Evolutionary conservation across 306 rosid species (phyloP), one percentile per base, ranked within the genome.

Genomic region (Inga laurina): DNA sequence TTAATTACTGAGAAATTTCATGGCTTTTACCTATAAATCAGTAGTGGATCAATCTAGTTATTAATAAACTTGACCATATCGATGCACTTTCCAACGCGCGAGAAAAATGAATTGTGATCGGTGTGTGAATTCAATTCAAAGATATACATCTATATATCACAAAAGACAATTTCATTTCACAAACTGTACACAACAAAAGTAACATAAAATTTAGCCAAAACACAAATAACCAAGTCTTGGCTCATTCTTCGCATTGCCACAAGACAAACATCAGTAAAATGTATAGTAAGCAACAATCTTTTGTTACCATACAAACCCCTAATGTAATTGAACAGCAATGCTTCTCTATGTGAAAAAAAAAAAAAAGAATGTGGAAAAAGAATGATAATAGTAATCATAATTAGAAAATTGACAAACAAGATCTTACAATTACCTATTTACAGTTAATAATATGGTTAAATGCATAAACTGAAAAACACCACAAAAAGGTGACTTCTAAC

Each of bases 351-450:
- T 59, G 72, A 72, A 82, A 84, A 84, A 27, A 27, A 84, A 83
- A 85, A 27, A 27, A 84, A 83, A 85, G 32, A n/a, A 43, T 88
- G 85, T 61, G 41, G 46, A 72, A 80, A 82, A 72, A 74, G 51
- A 18, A 16, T 62, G 41, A 27, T 27, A 5, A 65, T 65, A 59
- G 59, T 73, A 75, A 34, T 66, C 19, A 82, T 75, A 56, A 46
- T 45, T 41, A 79, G 73, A 70, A 65, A 57, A 39, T 24, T 72
- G 81, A 71, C 48, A 82, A 84, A 78, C 78, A 83, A 27, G 81
- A 83, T 82, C 86, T 87, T 81, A 76, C 81, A 84, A 87, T 85
- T 64, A 83, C 78, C 88, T 93, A 93, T 91, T 86, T 87, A 93
- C 94, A 93, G 80, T 75, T 71, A 85, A 84, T 85, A 85, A 85